Evolutionary conservation across 2,329 filamentous ascomycete species (phyloP).

Genomic region (Fusarium dlaminii): DNA sequence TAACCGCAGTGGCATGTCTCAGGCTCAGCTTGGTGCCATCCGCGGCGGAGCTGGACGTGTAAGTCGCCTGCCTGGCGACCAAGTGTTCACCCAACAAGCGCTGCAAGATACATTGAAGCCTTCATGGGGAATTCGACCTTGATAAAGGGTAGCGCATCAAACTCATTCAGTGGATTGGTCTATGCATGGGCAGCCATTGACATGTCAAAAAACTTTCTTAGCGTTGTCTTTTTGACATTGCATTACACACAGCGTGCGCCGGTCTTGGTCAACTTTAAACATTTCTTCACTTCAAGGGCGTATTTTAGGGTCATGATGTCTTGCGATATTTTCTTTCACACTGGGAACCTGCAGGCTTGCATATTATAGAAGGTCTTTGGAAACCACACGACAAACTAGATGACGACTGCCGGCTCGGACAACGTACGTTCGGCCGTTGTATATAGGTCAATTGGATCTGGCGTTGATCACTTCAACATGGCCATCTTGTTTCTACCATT

Average conservation of each 20-base stretch:
- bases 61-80: constrained; percentile 82
- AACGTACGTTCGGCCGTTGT: constrained; percentile 37
- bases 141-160: constrained; percentile 32
- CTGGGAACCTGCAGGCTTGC: constrained; percentile 45
- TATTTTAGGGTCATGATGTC: constrained; percentile 46
- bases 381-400: constrained; percentile 44
- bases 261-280: constrained; percentile 39
- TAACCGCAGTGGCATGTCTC: constrained; percentile 78
- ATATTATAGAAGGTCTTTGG: constrained; percentile 50
- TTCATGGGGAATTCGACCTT: constrained; percentile 64
- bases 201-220: constrained; percentile 17
- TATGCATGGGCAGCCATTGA: background rate
- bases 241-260: constrained; percentile 43
- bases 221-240: constrained; percentile 40
- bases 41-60: constrained; percentile 87
- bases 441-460: constrained; percentile 44
- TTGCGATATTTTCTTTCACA: constrained; percentile 41
- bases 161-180: background rate
- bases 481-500: constrained; percentile 34
- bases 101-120: constrained; percentile 70
- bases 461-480: constrained; percentile 34
- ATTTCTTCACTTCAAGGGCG: constrained; percentile 42
- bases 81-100: constrained; percentile 80
- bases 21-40: constrained; percentile 74
- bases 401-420: constrained; percentile 40